Percentiles rank a stretch among this genome's conserved stretches.
Conservation (phyloP, 805 yeast genomes). For the Cyberlindnera americana region DNA sequence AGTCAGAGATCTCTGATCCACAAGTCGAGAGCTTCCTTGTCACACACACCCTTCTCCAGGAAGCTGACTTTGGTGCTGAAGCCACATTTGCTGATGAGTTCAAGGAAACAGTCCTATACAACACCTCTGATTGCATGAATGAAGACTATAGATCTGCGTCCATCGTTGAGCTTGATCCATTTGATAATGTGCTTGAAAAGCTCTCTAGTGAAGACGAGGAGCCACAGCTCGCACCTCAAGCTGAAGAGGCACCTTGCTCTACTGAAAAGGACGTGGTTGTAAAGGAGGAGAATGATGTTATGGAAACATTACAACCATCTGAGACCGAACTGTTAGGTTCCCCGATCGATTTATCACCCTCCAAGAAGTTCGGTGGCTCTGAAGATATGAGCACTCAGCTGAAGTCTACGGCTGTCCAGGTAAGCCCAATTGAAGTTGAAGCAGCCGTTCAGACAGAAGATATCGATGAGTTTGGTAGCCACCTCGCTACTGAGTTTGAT, state of each 20-base stretch:
- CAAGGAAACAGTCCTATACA: slow-evolving; percentile 16
- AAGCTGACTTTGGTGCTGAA: slow-evolving; percentile 6
- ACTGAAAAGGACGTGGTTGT: background rate
- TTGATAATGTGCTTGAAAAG: slow-evolving; percentile 3
- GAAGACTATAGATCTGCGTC: slow-evolving; percentile 12
- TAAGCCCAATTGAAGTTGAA: slow-evolving; percentile 4
- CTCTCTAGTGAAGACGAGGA: background rate
- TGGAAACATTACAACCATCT: too few relatives aligned
- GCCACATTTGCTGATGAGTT: slow-evolving; percentile 20
- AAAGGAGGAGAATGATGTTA: background rate
- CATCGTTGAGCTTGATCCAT: background rate
- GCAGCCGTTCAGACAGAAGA: slow-evolving; percentile 14
- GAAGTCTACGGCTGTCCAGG: slow-evolving; percentile 1
- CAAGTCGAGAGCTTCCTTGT: slow-evolving; percentile 6
- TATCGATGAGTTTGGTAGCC: slow-evolving; percentile 10
- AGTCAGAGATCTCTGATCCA: slow-evolving; percentile 2
- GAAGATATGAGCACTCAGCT: background rate
- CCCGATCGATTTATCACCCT: too few relatives aligned
- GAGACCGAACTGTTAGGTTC: too few relatives aligned
- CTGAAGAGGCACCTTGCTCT: background rate
- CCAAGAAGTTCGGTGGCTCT: background rate
- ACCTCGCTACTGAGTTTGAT: slow-evolving; percentile 1
- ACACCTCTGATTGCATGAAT: slow-evolving; percentile 16
- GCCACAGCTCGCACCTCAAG: background rate
- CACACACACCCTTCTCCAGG: slow-evolving; percentile 9